Evolutionary conservation across 2,329 filamentous ascomycete species (phyloP).

Genomic region (Colletotrichum echinochloae): DNA sequence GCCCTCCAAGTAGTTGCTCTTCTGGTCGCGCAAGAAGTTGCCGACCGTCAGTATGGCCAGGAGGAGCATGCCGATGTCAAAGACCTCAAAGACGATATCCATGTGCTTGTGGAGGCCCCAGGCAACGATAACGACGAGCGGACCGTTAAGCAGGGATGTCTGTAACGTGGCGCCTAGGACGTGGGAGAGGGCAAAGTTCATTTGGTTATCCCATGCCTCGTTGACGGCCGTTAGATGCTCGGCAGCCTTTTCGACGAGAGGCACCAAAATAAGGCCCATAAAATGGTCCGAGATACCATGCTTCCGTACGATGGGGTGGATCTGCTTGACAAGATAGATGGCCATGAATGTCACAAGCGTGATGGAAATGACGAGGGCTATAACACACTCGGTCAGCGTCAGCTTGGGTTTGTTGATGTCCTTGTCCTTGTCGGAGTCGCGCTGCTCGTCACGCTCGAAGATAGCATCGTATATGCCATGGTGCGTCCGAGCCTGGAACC

Average conservation of each 20-base stretch:
- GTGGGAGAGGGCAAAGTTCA: slow-evolving; percentile 88
- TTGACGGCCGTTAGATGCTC: slow-evolving; percentile 88
- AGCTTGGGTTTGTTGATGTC: slow-evolving; percentile 74
- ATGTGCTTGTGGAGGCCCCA: slow-evolving; percentile 81
- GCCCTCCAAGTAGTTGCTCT: slow-evolving; percentile 92
- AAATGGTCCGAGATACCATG: slow-evolving; percentile 63
- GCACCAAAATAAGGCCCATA: slow-evolving; percentile 80
- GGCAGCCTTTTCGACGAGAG: slow-evolving; percentile 86
- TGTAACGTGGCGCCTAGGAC: slow-evolving; percentile 90
- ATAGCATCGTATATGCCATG: slow-evolving; percentile 82
- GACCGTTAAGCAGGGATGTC: slow-evolving; percentile 89
- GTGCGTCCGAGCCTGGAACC: slow-evolving; percentile 82
- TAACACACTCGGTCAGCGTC: slow-evolving; percentile 77
- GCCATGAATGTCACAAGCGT: slow-evolving; percentile 79
- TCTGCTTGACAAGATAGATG: slow-evolving; percentile 79
- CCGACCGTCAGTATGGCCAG: slow-evolving; percentile 88
- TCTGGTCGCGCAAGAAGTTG: slow-evolving; percentile 87
- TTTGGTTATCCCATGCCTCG: slow-evolving; percentile 85
- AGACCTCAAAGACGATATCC: slow-evolving; percentile 87
- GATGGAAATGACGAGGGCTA: slow-evolving; percentile 74
- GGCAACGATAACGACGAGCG: slow-evolving; percentile 83
- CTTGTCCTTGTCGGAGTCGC: slow-evolving; percentile 72
- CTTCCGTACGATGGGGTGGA: slow-evolving; percentile 66
- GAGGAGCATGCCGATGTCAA: slow-evolving; percentile 85
- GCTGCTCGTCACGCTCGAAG: slow-evolving; percentile 76